A percentile compares a stretch with the other conserved stretches of the same genome.
phyloP scores from a whole-genome alignment of 192 early-diverging fungal species.

The Chytriomyces sp. region DNA sequence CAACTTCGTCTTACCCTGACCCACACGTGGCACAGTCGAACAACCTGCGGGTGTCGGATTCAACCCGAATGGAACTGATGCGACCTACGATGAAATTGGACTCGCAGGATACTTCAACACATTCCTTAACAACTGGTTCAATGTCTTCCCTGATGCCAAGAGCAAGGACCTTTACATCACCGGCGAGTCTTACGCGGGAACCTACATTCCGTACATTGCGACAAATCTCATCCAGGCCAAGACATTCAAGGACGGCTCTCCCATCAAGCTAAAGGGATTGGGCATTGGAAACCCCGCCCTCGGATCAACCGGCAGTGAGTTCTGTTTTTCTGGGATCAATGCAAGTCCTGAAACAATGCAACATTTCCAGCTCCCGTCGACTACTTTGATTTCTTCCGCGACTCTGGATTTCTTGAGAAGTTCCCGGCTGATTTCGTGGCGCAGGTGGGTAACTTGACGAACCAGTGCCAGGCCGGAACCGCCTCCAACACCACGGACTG shows the following conservation, averaged over 20 bases:
- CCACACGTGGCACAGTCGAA: constrained; percentile 43
- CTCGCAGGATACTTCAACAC: constrained; percentile 9
- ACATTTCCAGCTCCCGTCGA: constrained; percentile 2
- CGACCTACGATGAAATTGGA: neutral
- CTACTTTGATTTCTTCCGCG: constrained; percentile 41
- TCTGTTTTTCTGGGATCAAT: neutral
- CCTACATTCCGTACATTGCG: constrained; percentile 32
- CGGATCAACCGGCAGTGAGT: neutral
- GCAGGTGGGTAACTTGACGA: neutral
- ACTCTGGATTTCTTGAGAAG: constrained; percentile 4
- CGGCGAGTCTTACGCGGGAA: constrained; percentile 41
- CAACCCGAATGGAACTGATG: neutral
- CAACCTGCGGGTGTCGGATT: constrained; percentile 72
- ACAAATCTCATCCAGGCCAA: neutral
- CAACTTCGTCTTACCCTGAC: neutral
- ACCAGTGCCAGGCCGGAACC: neutral
- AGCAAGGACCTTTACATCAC: constrained; percentile 61
- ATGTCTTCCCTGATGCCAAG: constrained; percentile 55
- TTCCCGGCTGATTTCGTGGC: constrained; percentile 29
- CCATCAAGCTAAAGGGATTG: constrained; percentile 50
- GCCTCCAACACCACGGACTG: neutral
- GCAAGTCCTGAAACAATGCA: neutral
- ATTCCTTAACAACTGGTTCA: constrained; percentile 35
- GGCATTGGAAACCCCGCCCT: constrained; percentile 48
- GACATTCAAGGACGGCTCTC: neutral